A percentile compares a stretch with the other conserved stretches of the same genome.
Evolutionary conservation across 768 basidiomycete genomes (phyloP).

Genomic region (Cyclocybe cylindracea): DNA sequence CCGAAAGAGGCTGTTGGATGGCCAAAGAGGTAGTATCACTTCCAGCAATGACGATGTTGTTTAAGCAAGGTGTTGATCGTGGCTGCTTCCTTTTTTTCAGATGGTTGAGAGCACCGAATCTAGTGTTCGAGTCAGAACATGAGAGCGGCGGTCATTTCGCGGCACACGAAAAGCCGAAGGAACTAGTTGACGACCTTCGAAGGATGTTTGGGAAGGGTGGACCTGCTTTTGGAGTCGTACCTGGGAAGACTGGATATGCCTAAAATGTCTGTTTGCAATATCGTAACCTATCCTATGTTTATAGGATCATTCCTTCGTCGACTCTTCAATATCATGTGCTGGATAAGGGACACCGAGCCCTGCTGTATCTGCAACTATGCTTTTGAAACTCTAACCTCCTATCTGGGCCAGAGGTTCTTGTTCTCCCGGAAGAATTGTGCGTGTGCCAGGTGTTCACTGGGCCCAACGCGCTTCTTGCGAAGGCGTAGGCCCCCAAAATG

Average conservation of each 20-base stretch:
- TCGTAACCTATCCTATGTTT: too few species aligned
- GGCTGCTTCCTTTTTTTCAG: slow-evolving; percentile 6
- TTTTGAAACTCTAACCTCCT: too few species aligned
- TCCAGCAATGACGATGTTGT: background rate
- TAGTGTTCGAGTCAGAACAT: slow-evolving; percentile 40
- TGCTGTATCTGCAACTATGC: too few species aligned
- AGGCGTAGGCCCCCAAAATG: too few species aligned
- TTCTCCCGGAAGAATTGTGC: too few species aligned
- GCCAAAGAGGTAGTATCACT: slow-evolving; percentile 21
- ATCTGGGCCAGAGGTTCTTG: too few species aligned
- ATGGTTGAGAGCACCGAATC: slow-evolving; percentile 21
- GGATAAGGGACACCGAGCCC: too few species aligned
- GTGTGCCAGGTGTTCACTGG: too few species aligned
- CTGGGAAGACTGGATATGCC: slow-evolving; percentile 26
- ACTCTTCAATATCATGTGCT: too few species aligned
- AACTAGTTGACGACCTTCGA: slow-evolving; percentile 39
- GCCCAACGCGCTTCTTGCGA: too few species aligned
- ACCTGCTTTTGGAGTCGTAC: slow-evolving; percentile 24
- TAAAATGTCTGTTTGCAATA: background rate
- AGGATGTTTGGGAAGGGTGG: slow-evolving; percentile 44
- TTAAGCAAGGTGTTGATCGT: background rate
- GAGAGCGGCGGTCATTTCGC: slow-evolving; percentile 49
- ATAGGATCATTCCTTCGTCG: background rate
- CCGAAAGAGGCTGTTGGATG: slow-evolving; percentile 39
- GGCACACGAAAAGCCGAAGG: slow-evolving; percentile 27